Base-by-base conservation (phyloP, 2,329 filamentous ascomycete genomes). In the Fusarium nisikadoi region DNA sequence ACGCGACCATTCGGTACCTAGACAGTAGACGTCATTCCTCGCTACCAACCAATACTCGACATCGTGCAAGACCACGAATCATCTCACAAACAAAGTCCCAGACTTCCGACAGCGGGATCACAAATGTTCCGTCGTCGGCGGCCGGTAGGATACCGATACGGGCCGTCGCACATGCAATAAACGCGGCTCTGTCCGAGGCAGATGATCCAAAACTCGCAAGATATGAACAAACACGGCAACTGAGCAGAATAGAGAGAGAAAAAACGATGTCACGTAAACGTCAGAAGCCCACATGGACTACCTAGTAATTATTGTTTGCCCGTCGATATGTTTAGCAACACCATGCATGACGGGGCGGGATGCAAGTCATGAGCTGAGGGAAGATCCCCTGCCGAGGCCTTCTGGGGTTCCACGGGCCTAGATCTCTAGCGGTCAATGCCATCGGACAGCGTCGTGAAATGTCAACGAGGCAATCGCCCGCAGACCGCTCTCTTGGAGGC, bases 291-390 rank as follows among this genome's bases (percentile, higher is more conserved):
- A 49, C 46, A 14, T 17, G 29, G 46, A 49, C 20, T 17, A 23
- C 16, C n/a, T 23, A 49, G 45, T 31, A 19, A 35, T 20, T 35
- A 8, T 41, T 62, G 25, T 59, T 56, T 58, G 52, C 25, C 43
- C 17, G 49, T 55, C 47, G 53, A 57, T 67, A 74, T 63, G 73
- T 74, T 75, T 75, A 75, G 73, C 68, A 75, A 62, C 63, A 72
- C 59, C 36, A 58, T 60, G 63, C 63, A 68, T 60, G 39, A 38
- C 39, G 38, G 36, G 39, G 42, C 43, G 39, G 19, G 20, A 68
- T 65, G 73, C 71, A 75, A 47, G 71, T 52, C 43, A 71, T 75
- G 58, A 58, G 55, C 54, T 50, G 49, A 59, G 62, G 50, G 47
- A 56, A 66, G 39, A 68, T 55, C 71, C 73, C 73, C 71, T 75